Conservation (phyloP, 306 rosid species). For the Castanopsis chinensis region DNA sequence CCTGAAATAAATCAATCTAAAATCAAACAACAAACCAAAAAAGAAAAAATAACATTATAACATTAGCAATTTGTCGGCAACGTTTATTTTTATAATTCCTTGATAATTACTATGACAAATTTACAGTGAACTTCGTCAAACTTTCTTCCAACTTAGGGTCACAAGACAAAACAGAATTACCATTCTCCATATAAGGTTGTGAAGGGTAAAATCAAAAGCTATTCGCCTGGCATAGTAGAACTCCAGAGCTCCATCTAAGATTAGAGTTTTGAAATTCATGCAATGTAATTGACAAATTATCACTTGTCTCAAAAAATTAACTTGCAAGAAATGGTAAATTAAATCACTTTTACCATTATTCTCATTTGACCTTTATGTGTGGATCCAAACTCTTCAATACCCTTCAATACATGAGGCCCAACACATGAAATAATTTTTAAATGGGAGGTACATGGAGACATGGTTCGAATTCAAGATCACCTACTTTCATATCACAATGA, state of each 20-base stretch:
- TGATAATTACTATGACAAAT: background rate
- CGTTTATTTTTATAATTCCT: background rate
- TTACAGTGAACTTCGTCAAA: background rate
- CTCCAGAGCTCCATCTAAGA: background rate
- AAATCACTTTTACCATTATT: too few species aligned
- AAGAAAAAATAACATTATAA: background rate
- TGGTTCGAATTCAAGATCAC: too few species aligned
- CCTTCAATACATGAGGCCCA: too few species aligned
- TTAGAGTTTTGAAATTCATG: background rate
- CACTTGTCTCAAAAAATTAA: too few species aligned
- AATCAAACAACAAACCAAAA: conserved; percentile 1
- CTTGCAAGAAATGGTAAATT: too few species aligned
- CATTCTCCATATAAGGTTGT: background rate
- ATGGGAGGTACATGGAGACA: too few species aligned
- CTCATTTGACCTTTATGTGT: too few species aligned
- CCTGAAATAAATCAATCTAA: conserved; percentile 56
- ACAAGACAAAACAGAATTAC: background rate
- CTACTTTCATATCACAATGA: too few species aligned
- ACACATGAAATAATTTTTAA: too few species aligned
- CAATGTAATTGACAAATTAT: background rate
- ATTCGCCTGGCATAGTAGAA: background rate
- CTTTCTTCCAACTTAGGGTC: background rate
- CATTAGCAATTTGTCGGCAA: background rate
- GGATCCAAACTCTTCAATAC: too few species aligned
- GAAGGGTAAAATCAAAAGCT: background rate